phyloP scores from a whole-genome alignment of 495 filamentous ascomycete genomes.

The Trichoderma virens region DNA sequence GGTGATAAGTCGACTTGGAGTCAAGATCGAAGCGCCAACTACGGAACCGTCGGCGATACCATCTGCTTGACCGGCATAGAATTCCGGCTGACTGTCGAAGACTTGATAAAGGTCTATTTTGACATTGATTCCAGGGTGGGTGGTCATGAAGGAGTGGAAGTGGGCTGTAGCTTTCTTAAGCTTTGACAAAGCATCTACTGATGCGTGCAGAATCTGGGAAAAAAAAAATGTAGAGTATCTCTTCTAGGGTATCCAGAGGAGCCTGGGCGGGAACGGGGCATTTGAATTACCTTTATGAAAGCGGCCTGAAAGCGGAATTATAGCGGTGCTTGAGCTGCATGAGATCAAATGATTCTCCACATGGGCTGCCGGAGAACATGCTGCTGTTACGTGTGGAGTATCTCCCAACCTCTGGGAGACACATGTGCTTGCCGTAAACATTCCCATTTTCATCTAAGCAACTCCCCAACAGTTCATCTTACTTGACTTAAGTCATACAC shows the following conservation, averaged over 20 bases:
- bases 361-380: too few relatives aligned
- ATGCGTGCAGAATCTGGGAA: background rate
- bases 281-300: too few relatives aligned
- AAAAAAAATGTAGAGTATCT: background rate
- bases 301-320: too few relatives aligned
- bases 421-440: too few relatives aligned
- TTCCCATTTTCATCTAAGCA: conserved; percentile 44
- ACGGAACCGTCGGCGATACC: background rate
- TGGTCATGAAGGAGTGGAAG: background rate
- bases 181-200: background rate
- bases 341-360: too few relatives aligned
- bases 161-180: background rate
- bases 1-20: background rate
- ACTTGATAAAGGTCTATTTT: background rate
- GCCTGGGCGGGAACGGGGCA: too few relatives aligned
- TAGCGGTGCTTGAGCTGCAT: too few relatives aligned
- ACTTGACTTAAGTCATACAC: too few relatives aligned
- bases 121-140: background rate
- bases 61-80: background rate
- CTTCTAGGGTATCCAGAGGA: too few relatives aligned
- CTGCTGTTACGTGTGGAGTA: too few relatives aligned
- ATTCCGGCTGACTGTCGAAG: background rate
- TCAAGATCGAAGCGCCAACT: background rate
- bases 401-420: too few relatives aligned
- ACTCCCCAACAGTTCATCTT: conserved; percentile 34